phyloP scores from a whole-genome alignment of 208 protist genomes.

The Crithidia mellificae region DNA sequence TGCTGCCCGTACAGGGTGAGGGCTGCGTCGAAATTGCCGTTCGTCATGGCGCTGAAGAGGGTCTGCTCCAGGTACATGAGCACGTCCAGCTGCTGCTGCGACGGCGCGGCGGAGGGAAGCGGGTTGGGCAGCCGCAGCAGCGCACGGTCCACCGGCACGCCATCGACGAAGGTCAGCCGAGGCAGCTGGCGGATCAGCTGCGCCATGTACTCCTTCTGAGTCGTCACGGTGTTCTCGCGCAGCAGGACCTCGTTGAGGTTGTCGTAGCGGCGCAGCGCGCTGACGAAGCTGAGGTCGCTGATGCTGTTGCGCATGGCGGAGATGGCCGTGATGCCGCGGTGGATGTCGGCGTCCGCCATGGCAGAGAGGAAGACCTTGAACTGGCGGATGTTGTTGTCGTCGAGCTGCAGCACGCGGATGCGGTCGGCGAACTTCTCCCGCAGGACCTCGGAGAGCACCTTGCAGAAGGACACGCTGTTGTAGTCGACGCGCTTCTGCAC shows the following conservation, averaged over 20 bases:
- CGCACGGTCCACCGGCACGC: conserved; percentile 44
- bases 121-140: conserved; percentile 76
- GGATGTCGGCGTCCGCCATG: conserved; percentile 59
- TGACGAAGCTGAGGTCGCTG: conserved; percentile 54
- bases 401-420: conserved; percentile 62
- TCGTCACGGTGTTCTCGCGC: conserved; percentile 54
- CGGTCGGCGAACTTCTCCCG: conserved; percentile 56
- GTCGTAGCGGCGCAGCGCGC: conserved; percentile 59
- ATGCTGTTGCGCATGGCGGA: conserved; percentile 75
- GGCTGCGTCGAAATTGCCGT: conserved; percentile 24
- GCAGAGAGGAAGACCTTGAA: conserved; percentile 63
- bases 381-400: conserved; percentile 75
- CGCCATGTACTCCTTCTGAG: conserved; percentile 45
- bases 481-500: conserved; percentile 81
- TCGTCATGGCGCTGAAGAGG: conserved; percentile 31
- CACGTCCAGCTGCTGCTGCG: conserved; percentile 31
- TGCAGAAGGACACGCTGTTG: conserved; percentile 82
- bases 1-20: conserved; percentile 30
- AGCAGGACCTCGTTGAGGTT: conserved; percentile 73
- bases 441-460: conserved; percentile 66
- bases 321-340: conserved; percentile 72
- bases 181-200: conserved; percentile 51
- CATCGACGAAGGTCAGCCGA: conserved; percentile 66
- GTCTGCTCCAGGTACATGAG: conserved; percentile 40
- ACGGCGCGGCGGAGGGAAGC: conserved; percentile 38